Conservation (phyloP, 208 protist species). For the Naegleria lovaniensis region DNA sequence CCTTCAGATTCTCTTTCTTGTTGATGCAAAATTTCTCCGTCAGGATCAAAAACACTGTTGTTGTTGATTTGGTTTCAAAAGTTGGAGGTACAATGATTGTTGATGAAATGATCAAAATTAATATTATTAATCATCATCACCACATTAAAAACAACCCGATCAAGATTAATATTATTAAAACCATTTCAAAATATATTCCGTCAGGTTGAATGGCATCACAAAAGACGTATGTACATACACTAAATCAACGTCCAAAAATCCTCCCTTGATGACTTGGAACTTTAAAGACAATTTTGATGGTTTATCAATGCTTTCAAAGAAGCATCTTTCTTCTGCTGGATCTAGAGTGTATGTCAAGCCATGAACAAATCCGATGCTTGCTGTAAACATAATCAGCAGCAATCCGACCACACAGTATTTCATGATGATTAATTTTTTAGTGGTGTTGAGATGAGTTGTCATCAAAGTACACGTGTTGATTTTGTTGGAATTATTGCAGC, state of each 20-base stretch:
- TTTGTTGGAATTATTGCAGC: not conserved
- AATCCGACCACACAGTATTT: too few relatives aligned
- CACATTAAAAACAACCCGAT: too few relatives aligned
- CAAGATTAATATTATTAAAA: too few relatives aligned
- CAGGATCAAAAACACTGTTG: not conserved
- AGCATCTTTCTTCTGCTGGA: not conserved
- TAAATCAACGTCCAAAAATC: constrained; percentile 26
- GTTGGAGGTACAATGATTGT: too few relatives aligned
- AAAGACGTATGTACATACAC: too few relatives aligned
- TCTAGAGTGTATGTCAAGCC: not conserved
- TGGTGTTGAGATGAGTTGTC: too few relatives aligned
- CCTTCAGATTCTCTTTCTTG: constrained; percentile 49
- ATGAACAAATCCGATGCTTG: not conserved
- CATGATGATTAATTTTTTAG: too few relatives aligned
- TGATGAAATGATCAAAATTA: too few relatives aligned
- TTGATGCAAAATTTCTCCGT: not conserved
- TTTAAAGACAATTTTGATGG: constrained; percentile 6
- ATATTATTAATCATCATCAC: too few relatives aligned
- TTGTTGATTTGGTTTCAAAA: too few relatives aligned
- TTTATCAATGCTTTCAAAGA: not conserved
- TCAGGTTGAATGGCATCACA: too few relatives aligned
- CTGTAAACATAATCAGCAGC: not conserved
- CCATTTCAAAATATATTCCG: too few relatives aligned
- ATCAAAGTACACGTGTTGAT: not conserved
- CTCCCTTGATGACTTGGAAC: constrained; percentile 5